These are phyloP conservation scores for Asclepias syriaca DNA, from an alignment of 257 asterid genomes.

Conservation along the genomic window DNA sequence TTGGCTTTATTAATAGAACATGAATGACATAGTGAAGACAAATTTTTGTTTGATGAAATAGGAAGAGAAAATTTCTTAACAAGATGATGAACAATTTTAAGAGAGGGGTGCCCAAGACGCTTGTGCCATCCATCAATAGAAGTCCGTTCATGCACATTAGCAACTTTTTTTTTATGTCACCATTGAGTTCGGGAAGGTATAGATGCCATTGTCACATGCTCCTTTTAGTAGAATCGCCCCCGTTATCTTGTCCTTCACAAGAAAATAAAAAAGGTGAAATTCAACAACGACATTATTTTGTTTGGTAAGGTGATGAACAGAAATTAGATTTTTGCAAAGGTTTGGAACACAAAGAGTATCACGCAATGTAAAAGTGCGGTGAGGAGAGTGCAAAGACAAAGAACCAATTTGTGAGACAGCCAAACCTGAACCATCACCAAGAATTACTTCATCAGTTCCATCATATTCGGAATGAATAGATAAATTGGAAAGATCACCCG, in stretches of 20 bases:
- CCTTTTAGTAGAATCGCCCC: conserved; percentile 7
- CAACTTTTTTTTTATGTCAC: background rate
- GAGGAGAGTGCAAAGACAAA: no score
- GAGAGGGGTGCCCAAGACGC: conserved; percentile 10
- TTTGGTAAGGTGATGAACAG: conserved; percentile 2
- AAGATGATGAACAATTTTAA: no score
- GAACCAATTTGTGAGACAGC: no score
- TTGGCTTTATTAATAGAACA: no score
- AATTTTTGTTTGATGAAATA: no score
- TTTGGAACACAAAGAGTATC: conserved; percentile 6
- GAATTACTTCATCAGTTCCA: no score
- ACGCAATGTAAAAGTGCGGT: conserved; percentile 4
- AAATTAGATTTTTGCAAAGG: conserved; percentile 10
- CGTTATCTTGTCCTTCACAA: conserved; percentile 4
- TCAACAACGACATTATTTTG: conserved; percentile 12
- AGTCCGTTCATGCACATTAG: conserved; percentile 11
- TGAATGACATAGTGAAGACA: no score
- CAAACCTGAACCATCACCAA: no score
- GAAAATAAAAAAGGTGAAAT: conserved; percentile 3
- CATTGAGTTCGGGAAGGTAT: background rate
- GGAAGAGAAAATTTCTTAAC: no score
- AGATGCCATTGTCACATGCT: conserved; percentile 12
- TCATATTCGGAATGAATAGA: no score
- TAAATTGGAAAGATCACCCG: no score
- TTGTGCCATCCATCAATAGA: background rate